Base-by-base conservation (phyloP, 345 rosid species). In the Gossypioides kirkii region DNA sequence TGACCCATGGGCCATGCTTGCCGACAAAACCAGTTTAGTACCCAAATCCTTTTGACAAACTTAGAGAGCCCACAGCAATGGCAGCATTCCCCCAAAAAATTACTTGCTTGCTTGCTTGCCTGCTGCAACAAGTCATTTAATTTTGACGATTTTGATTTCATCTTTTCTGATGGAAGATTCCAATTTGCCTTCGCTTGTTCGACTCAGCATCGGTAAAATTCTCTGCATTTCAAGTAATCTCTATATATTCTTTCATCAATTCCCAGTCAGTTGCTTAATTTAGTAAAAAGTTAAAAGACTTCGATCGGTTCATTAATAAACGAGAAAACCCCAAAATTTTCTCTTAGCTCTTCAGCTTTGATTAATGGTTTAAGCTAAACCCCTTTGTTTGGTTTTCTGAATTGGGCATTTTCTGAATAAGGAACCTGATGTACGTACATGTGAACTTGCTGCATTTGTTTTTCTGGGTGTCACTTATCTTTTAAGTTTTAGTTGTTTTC, bases 181-280 rank as follows among this genome's bases (percentile, higher is more conserved):
- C 69, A 75, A 82, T 72, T 68, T 63, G 50, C 71, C 91, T 73
- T 90, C 98, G 69, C 61, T 85, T 54, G 78, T 90, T 79, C 94
- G 89, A 62, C 98, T 93, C 61, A 93, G 86, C 85, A 85, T 89
- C 67, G 98, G 98, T 93, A 69, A 46, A 77, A 54, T 45, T 18
- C 64, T 65, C 8, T 13, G 38, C 14, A 20, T 20, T 18, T 54
- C 4, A 10, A 8, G 12, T 54, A 54, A 54, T 20, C 59, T 54
- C 23, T 54, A 20, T 25, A 54, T 20, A 22, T 20, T 20, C 25
- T 54, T 20, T 54, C 25, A 8, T 54, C 61, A 56, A 56, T 10
- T 56, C 8, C 36, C 38, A 25, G 26, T 25, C 62, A 5, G 38
- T 12, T 58, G 17, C 61, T 10, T 56, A 23, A 22, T 58, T 58